phyloP scores from a whole-genome alignment of 495 filamentous ascomycete genomes.

The Penicillium psychrofluorescens region DNA sequence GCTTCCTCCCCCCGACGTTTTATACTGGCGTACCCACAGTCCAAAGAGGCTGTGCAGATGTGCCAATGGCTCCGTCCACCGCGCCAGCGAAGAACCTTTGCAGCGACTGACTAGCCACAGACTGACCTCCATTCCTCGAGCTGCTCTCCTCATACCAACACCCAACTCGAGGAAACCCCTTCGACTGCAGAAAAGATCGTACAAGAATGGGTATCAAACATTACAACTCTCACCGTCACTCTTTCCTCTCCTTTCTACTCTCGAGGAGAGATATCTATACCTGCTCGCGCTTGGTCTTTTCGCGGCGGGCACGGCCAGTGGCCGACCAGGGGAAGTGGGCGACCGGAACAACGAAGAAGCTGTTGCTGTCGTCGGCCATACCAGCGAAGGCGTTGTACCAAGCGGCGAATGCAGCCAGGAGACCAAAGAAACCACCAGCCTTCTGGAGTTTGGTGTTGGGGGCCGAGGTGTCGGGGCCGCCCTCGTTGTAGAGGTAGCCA shows the following conservation, averaged over 20 bases:
- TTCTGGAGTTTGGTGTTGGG: constrained; percentile 52
- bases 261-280: constrained; percentile 16
- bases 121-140: too few relatives aligned
- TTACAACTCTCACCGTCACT: constrained; percentile 13
- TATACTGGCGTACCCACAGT: too few relatives aligned
- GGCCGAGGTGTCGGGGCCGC: constrained; percentile 20
- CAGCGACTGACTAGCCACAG: background rate
- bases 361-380: constrained; percentile 80
- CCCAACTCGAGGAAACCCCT: background rate
- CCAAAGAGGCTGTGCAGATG: too few relatives aligned
- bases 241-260: background rate
- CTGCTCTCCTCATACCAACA: too few relatives aligned
- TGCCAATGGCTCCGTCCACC: background rate
- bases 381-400: constrained; percentile 98
- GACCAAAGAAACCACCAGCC: constrained; percentile 82
- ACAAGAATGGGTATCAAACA: constrained; percentile 33
- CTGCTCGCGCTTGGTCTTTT: constrained; percentile 36
- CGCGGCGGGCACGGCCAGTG: constrained; percentile 61
- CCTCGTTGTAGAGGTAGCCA: constrained; percentile 64
- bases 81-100: background rate
- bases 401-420: constrained; percentile 82
- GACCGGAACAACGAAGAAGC: constrained; percentile 94
- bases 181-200: constrained; percentile 1
- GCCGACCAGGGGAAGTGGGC: constrained; percentile 96
- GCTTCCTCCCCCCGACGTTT: too few relatives aligned